These are phyloP conservation scores for Wickerhamomyces silvicola DNA, from an alignment of 805 yeast genomes.

Conservation along the genomic window DNA sequence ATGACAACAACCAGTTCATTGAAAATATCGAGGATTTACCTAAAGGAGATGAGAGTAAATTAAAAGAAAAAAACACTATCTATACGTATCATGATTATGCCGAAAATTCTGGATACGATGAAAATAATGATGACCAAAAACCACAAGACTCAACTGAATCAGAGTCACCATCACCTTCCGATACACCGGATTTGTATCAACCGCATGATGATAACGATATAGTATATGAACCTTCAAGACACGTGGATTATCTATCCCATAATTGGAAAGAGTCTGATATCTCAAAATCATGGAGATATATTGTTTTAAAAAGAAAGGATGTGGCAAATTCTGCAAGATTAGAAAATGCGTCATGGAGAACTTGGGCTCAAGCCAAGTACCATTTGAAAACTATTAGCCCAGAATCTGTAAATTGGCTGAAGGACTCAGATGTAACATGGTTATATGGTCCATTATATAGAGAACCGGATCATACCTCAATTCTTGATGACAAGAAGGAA, in stretches of 20 bases:
- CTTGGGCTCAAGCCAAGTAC: conserved; percentile 91
- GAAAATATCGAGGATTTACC: conserved; percentile 17
- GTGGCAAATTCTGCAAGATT: conserved; percentile 76
- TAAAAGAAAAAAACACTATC: conserved; percentile 12
- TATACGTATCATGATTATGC: conserved; percentile 14
- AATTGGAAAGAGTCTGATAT: conserved; percentile 94
- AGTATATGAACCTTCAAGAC: conserved; percentile 73
- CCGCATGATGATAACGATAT: conserved; percentile 81
- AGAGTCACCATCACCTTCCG: conserved; percentile 30
- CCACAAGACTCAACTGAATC: conserved; percentile 8
- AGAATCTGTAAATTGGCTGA: conserved; percentile 89
- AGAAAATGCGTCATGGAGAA: conserved; percentile 94
- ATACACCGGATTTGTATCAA: conserved; percentile 15
- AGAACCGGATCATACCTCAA: conserved; percentile 12
- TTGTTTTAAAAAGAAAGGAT: conserved; percentile 74
- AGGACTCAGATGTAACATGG: conserved; percentile 97
- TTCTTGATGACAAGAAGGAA: conserved; percentile 10
- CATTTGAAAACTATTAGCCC: conserved; percentile 80
- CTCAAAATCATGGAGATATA: conserved; percentile 92
- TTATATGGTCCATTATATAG: conserved; percentile 73
- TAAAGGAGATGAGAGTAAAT: conserved; percentile 4
- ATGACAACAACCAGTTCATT: conserved; percentile 15
- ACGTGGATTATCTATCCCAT: conserved; percentile 92
- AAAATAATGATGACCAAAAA: conserved; percentile 11
- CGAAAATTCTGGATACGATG: conserved; percentile 7